phyloP scores from a whole-genome alignment of 2,329 filamentous ascomycete genomes.

The Botryotinia calthae region DNA sequence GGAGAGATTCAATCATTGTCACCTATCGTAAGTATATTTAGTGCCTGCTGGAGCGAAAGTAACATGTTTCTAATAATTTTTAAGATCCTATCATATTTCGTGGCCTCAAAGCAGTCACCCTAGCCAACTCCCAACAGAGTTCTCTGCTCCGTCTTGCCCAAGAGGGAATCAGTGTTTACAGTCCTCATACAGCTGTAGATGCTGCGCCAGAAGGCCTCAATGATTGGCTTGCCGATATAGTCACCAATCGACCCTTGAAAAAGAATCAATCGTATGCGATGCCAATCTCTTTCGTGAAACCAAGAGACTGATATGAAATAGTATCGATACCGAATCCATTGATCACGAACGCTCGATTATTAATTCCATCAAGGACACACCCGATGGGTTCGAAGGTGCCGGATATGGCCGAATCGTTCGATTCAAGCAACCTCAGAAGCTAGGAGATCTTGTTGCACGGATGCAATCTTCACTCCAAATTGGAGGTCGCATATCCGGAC shows the following conservation, averaged over 20 bases:
- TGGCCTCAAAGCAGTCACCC: constrained; percentile 82
- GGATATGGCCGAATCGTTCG: constrained; percentile 39
- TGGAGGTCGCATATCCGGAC: constrained; percentile 22
- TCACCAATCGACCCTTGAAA: constrained; percentile 46
- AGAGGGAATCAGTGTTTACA: constrained; percentile 91
- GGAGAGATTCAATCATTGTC: constrained; percentile 74
- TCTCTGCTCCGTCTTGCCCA: constrained; percentile 79
- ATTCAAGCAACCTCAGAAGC: constrained; percentile 31
- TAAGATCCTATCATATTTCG: constrained; percentile 95
- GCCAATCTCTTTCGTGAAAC: background rate
- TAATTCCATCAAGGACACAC: constrained; percentile 30
- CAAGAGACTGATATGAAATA: constrained; percentile 27
- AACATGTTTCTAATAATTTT: constrained; percentile 18
- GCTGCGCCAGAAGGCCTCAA: constrained; percentile 81
- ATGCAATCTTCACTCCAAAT: constrained; percentile 30
- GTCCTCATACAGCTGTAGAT: constrained; percentile 92
- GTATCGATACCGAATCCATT: background rate
- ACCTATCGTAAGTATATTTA: constrained; percentile 71
- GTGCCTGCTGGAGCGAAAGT: background rate
- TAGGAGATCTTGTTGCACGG: constrained; percentile 30
- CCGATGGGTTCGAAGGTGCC: constrained; percentile 32
- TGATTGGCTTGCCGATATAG: constrained; percentile 88
- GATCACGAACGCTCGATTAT: constrained; percentile 31
- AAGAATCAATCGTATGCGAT: constrained; percentile 19
- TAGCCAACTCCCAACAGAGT: constrained; percentile 80